Percentiles rank a stretch among this genome's conserved stretches.
Evolutionary conservation across 148 eudicot species (phyloP).

Genomic region (Nepenthes gracilis): DNA sequence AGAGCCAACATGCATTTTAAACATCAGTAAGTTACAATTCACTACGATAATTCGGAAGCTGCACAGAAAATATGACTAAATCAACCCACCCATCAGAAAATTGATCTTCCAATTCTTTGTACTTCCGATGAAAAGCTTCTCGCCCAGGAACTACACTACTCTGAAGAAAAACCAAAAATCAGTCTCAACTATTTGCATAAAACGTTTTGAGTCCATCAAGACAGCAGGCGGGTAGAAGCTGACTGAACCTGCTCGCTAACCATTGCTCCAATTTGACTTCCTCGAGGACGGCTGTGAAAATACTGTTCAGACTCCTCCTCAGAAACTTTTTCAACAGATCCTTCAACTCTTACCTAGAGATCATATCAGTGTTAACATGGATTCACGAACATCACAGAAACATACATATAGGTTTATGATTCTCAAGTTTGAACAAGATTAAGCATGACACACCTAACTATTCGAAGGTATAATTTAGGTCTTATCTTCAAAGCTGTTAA

Average conservation of each 20-base stretch:
- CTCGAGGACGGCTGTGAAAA: conserved; percentile 95
- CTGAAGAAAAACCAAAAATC: conserved; percentile 23
- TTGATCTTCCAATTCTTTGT: conserved; percentile 55
- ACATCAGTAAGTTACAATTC: not conserved
- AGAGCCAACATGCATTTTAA: not conserved
- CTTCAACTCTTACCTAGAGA: conserved; percentile 85
- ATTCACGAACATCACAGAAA: no score
- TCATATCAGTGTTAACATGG: not conserved
- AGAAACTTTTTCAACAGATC: conserved; percentile 70
- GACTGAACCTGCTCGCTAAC: conserved; percentile 79
- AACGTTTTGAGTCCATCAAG: conserved; percentile 2
- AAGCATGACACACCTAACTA: no score
- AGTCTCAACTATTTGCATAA: not conserved
- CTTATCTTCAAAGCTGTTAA: no score
- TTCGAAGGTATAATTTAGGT: no score
- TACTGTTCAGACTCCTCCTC: conserved; percentile 87
- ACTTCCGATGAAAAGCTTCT: conserved; percentile 53
- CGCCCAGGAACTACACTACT: conserved; percentile 75
- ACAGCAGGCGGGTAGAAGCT: conserved; percentile 1
- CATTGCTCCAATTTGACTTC: conserved; percentile 98
- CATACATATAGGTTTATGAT: no score
- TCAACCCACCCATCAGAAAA: conserved; percentile 75
- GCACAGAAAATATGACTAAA: not conserved
- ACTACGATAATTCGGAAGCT: not conserved
- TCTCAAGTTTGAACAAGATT: no score